Percentiles rank a stretch among this genome's conserved stretches.
These are phyloP conservation scores for Coemansia sp. DNA, from an alignment of 192 early-diverging fungal genomes.

Conservation along the genomic window DNA sequence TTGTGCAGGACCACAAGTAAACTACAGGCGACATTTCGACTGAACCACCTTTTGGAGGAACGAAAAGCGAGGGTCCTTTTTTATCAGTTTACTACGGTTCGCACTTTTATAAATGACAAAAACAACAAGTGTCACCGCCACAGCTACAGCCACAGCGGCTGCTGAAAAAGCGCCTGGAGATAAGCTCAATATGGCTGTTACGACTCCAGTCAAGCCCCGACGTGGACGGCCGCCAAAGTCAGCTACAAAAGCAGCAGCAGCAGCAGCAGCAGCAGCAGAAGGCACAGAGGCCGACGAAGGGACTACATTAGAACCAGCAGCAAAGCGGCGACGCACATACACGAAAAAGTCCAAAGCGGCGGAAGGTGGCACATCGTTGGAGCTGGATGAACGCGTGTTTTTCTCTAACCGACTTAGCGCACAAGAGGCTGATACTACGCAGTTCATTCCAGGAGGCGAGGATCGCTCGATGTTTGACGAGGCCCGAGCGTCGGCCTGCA, in stretches of 20 bases:
- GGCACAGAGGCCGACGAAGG: neutral
- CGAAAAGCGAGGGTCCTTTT: neutral
- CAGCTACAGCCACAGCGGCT: neutral
- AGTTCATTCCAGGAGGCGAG: conserved; percentile 56
- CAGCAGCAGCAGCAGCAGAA: neutral
- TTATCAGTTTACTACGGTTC: neutral
- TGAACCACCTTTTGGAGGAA: neutral
- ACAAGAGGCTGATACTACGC: conserved; percentile 59
- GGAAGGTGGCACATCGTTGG: neutral
- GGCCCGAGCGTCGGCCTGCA: conserved; percentile 49
- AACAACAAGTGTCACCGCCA: conserved; percentile 5
- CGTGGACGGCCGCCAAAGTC: conserved; percentile 19
- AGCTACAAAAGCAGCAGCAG: neutral
- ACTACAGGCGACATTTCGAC: neutral
- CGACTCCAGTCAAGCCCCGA: conserved; percentile 9
- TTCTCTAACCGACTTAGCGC: conserved; percentile 52
- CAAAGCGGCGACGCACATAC: conserved; percentile 40
- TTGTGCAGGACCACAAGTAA: neutral
- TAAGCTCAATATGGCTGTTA: neutral
- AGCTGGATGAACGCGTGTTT: conserved; percentile 31
- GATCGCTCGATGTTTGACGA: conserved; percentile 62
- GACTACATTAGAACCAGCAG: conserved; percentile 1
- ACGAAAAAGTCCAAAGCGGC: conserved; percentile 18
- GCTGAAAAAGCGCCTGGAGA: neutral
- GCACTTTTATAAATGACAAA: conserved; percentile 28